Conservation (phyloP, 2,329 filamentous ascomycete genomes). For the Orbilia oligospora region DNA sequence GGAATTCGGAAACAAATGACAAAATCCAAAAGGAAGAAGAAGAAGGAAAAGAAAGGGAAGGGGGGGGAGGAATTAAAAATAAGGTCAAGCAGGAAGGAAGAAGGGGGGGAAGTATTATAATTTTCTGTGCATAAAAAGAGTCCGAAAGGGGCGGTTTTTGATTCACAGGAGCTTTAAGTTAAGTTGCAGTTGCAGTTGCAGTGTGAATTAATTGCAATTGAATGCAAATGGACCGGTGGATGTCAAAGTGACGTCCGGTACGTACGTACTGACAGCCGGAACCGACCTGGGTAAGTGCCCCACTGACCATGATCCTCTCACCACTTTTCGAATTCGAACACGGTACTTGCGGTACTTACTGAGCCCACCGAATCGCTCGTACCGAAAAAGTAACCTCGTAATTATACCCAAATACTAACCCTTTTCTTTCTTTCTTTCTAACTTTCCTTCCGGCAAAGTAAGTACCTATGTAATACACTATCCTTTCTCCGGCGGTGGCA, state of each 20-base stretch:
- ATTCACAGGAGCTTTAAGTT: conserved; percentile 12
- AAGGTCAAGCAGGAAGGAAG: too few relatives aligned
- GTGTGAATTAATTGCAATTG: too few relatives aligned
- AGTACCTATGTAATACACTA: too few relatives aligned
- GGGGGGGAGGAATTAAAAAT: background rate
- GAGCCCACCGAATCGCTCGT: conserved; percentile 4
- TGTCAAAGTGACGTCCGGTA: conserved; percentile 5
- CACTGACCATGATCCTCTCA: conserved; percentile 17
- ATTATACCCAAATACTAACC: background rate
- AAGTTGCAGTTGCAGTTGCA: too few relatives aligned
- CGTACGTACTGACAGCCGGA: background rate
- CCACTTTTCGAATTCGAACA: background rate
- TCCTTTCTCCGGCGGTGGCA: too few relatives aligned
- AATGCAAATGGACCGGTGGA: too few relatives aligned
- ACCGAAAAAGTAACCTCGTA: conserved; percentile 6
- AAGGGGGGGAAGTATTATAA: conserved; percentile 26
- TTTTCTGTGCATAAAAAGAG: background rate
- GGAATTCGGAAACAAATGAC: background rate
- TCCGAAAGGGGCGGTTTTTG: background rate
- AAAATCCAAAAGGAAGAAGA: background rate
- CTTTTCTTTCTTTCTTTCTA: too few relatives aligned
- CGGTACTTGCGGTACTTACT: background rate
- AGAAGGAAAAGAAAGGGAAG: background rate
- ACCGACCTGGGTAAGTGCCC: too few relatives aligned
- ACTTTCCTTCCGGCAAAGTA: too few relatives aligned